Conservation (phyloP, 208 protist genomes). For the Perkinsela sp. region DNA sequence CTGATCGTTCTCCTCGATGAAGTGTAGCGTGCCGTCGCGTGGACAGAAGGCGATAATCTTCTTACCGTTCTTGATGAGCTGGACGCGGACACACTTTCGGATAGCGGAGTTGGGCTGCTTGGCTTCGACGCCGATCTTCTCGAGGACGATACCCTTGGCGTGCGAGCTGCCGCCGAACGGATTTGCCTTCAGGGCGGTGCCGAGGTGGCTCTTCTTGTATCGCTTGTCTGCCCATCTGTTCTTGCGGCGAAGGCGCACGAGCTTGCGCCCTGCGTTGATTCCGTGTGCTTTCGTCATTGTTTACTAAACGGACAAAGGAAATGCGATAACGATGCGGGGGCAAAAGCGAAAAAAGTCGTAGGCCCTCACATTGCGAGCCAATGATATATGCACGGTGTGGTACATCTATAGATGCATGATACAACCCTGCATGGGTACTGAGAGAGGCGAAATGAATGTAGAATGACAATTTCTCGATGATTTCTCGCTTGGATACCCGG, state of each 20-base stretch:
- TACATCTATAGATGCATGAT: too few relatives aligned
- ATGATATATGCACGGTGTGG: too few relatives aligned
- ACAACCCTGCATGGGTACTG: too few relatives aligned
- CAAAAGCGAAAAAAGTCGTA: too few relatives aligned
- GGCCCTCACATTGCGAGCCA: too few relatives aligned
- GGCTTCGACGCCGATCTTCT: conserved; percentile 97
- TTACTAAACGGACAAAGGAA: too few relatives aligned
- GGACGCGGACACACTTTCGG: conserved; percentile 98
- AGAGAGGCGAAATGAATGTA: too few relatives aligned
- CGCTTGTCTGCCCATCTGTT: conserved; percentile 88
- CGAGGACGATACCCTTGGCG: conserved; percentile 94
- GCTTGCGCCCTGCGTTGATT: conserved; percentile 86
- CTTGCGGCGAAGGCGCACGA: conserved; percentile 59
- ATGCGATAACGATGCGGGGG: too few relatives aligned
- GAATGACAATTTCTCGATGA: too few relatives aligned
- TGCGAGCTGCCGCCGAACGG: conserved; percentile 91
- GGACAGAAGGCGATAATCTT: conserved; percentile 99
- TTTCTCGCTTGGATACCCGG: too few relatives aligned
- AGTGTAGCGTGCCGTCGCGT: conserved; percentile 94
- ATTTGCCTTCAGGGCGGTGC: conserved; percentile 79
- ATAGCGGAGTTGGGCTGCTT: conserved; percentile 99
- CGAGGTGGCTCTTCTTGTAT: conserved; percentile 89
- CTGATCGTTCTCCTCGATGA: conserved; percentile 97
- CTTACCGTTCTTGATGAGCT: conserved; percentile 99
- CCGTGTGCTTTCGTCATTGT: conserved; percentile 82